Evolutionary conservation across 208 protist genomes (phyloP).

Genomic region (Leishmania braziliensis): DNA sequence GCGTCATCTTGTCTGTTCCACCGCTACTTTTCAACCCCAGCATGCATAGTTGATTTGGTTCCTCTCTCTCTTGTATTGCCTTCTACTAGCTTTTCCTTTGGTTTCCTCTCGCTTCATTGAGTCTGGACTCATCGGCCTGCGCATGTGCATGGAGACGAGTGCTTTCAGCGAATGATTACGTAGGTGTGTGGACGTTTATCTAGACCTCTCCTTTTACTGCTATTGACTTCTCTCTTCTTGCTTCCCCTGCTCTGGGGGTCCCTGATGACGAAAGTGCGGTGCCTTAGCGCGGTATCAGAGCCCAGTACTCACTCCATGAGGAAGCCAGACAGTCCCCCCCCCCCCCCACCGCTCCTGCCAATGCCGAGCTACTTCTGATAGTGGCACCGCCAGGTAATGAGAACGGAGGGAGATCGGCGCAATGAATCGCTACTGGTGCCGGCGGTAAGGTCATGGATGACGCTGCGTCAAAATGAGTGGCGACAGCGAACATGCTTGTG

Average conservation of each 20-base stretch:
- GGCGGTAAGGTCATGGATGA: neutral
- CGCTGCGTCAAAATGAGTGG: neutral
- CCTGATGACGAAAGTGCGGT: neutral
- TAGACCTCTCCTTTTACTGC: slow-evolving; percentile 1
- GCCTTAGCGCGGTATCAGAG: neutral
- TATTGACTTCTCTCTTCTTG: slow-evolving; percentile 7
- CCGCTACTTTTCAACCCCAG: neutral
- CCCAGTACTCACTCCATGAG: neutral
- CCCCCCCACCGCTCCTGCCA: no score
- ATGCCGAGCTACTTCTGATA: no score
- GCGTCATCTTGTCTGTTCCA: neutral
- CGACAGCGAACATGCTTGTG: no score
- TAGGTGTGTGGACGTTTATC: neutral
- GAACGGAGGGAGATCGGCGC: no score
- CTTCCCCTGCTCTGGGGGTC: slow-evolving; percentile 6
- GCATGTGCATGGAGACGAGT: neutral
- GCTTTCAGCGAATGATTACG: neutral
- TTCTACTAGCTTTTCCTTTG: neutral
- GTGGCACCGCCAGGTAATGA: no score
- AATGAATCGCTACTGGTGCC: neutral
- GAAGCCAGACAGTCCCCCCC: neutral
- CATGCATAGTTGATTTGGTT: neutral
- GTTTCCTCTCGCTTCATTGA: neutral
- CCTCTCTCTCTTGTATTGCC: neutral
- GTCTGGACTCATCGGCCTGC: neutral